Base-by-base conservation (phyloP, 805 yeast species). In the Pichia nanzhaoensis region DNA sequence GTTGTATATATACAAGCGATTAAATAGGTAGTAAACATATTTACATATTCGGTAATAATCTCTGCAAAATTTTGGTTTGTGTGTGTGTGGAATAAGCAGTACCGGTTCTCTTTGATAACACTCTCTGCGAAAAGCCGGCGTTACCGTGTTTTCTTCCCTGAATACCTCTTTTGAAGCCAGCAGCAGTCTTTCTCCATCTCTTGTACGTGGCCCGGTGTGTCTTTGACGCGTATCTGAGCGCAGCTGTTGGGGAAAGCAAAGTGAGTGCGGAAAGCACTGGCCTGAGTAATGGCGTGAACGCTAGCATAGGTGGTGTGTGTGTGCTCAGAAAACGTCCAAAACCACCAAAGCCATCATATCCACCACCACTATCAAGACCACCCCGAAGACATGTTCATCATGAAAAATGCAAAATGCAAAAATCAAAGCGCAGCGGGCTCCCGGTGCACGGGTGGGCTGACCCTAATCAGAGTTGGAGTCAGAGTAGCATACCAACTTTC, bases 91-190 rank as follows among this genome's bases (percentile, higher is more conserved):
- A 86, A 54, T 66, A 60, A 7, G 72, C 77, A 53, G 73, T 82
- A 27, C 78, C 83, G 52, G 79, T 75, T 64, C 83, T 70, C 55
- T 73, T 73, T 49, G 77, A 69, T 57, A 84, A 65, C 21, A 75
- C 70, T 42, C 80, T 72, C 34, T 76, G 68, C 28, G 89, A 74
- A 83, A 93, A 90, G 19, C 95, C 90, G 1, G 89, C 86, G 58
- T 90, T 90, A 41, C 97, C 96, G 62, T 90, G 97, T 53, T 85
- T 84, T 68, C 95, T 78, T 10, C 96, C 95, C 18, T 95, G 84
- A 55, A 80, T 78, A 51, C 74, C 90, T 59, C 87, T 69, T 55
- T 80, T 75, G 65, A 71, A 74, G 18, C 70, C 82, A n/a, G 78
- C 75, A 2, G 84, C 87, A 4, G 84, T 82, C 56, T 79, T 80